phyloP scores from a whole-genome alignment of 2,329 filamentous ascomycete species.

The Iodosphaeria phyllophila region DNA sequence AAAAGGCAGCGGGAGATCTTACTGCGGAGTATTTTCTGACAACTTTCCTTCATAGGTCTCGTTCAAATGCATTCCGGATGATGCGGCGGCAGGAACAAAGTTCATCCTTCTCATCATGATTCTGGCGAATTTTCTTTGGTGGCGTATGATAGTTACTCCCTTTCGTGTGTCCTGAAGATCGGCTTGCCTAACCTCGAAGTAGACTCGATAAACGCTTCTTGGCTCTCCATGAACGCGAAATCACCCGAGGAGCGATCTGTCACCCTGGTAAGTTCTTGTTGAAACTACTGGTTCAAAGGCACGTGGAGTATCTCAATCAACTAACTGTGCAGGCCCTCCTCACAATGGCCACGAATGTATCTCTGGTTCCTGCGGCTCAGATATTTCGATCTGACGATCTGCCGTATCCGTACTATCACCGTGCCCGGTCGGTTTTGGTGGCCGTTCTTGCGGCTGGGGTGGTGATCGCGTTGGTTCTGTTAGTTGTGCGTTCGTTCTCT shows the following conservation, averaged over 20 bases:
- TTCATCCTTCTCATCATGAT: not conserved
- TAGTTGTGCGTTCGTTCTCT: no score
- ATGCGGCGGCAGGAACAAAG: not conserved
- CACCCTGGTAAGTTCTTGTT: conserved; percentile 1
- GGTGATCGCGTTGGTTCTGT: no score
- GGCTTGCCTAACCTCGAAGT: not conserved
- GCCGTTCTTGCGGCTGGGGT: conserved; percentile 1
- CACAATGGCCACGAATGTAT: conserved; percentile 1
- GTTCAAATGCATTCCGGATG: conserved; percentile 1
- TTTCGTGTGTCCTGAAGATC: not conserved
- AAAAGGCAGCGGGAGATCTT: no score
- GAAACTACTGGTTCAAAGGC: not conserved
- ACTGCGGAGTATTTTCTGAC: no score
- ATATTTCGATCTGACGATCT: conserved; percentile 1
- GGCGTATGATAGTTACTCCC: conserved; percentile 1
- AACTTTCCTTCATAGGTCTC: not conserved
- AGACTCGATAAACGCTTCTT: conserved; percentile 1
- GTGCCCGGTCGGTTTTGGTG: not conserved
- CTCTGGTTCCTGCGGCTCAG: conserved; percentile 1
- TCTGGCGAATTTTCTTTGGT: conserved; percentile 1
- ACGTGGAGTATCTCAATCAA: not conserved
- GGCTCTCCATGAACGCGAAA: conserved; percentile 1
- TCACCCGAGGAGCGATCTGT: conserved; percentile 1
- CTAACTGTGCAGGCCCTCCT: not conserved
- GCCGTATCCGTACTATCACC: conserved; percentile 1